Base-by-base conservation (phyloP, 2,329 filamentous ascomycete genomes). In the Fusarium burgessii region DNA sequence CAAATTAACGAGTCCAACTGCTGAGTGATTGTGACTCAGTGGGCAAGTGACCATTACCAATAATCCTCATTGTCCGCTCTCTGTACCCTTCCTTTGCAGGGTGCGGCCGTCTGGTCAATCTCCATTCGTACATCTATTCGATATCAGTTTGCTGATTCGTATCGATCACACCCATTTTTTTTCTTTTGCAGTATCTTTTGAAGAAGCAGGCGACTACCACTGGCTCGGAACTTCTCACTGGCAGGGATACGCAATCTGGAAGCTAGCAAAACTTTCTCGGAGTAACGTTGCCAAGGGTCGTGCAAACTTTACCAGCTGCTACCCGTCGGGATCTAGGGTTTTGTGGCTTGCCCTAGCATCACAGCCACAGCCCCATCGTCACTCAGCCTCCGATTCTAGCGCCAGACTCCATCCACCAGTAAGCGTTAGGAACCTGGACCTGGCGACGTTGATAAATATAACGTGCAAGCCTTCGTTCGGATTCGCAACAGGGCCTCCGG, bases 211-310 rank as follows among this genome's bases (percentile, higher is more conserved):
- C 29, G 27, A 47, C 40, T 14, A 23, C 43, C 67, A 70, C 67
- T 67, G 58, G 62, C 47, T 71, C 58, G 52, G 57, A 47, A 68
- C 57, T 33, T 50, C 54, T 49, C 68, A 40, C 54, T 52, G 52
- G 29, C 51, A 60, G 50, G 55, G 60, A 47, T 56, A 42, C 46
- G 50, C 42, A 54, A 59, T 61, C 58, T 52, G 36, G 60, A 46
- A 47, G 56, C 27, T 47, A 51, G 49, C 58, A 45, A 41, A 60
- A 60, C 41, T 52, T 51, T 49, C 13, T 58, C 36, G 41, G 41
- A 58, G 73, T 71, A 75, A 75, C 73, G 73, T 75, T 75, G 59
- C 62, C 42, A 65, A 25, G 62, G 59, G 59, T 64, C 36, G 68
- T 60, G 63, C 63, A 65, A 47, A 55, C 29, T 58, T 57, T 69